Base-by-base conservation (phyloP, 1,139 yeast species). In the Keqinozyma sinolaborantium region DNA sequence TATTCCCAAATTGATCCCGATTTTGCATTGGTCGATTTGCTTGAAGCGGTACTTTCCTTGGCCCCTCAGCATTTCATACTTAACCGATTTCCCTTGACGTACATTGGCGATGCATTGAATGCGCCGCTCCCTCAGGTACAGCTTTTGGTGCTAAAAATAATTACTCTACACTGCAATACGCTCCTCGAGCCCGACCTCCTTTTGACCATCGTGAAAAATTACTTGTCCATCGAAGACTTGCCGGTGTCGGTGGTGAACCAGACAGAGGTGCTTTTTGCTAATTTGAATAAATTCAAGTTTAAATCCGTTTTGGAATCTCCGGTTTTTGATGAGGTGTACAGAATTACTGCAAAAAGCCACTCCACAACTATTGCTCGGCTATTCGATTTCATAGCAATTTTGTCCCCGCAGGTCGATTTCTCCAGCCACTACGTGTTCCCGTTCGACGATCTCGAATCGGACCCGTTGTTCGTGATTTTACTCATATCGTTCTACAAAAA, bases 401-500 rank as follows among this genome's bases (percentile, higher is more conserved):
- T 55, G 14, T 20, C 41, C n/a, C 52, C 53, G 1, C 6, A 19
- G 11, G 36, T 44, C 9, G 21, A 30, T 7, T 31, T 30, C 23
- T 39, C 32, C 24, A 14, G 31, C 24, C 29, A 16, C 28, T 39
- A 36, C 25, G 18, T 30, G 28, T 23, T 41, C 31, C 30, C 24
- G 23, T 24, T 35, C 24, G 32, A 31, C 33, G 26, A 31, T 37
- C 28, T 46, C 40, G 11, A 39, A 25, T 25, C 47, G 9, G 66
- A 60, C 37, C 56, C 59, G 1, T 44, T 61, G 19, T 50, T 53
- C 20, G 48, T 47, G 7, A 46, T 57, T 3, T 40, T 58, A 27
- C 36, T 55, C 8, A 44, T 60, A 8, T 57, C 54, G 27, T 64
- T 58, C 44, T 64, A 59, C 38, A 42, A 40, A 11, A 47, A 44